Evolutionary conservation across 208 protist genomes (phyloP).

Genomic region (Acanthamoeba lenticulata): DNA sequence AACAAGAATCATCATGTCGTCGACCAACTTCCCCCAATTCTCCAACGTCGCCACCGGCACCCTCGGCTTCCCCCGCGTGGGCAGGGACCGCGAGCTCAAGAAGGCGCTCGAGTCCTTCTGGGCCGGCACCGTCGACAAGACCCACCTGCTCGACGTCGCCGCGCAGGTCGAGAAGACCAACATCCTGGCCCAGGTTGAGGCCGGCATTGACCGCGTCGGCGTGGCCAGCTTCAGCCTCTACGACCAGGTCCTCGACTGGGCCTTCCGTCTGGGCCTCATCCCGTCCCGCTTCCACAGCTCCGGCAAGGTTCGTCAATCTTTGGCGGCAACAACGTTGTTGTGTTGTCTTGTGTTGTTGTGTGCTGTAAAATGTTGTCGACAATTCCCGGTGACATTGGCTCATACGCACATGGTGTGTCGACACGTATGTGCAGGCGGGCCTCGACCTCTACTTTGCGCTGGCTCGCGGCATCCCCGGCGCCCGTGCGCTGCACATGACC

Average conservation of each 20-base stretch:
- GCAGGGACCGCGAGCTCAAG: slow-evolving; percentile 90
- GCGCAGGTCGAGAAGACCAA: slow-evolving; percentile 64
- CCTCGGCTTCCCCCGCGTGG: slow-evolving; percentile 91
- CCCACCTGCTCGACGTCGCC: slow-evolving; percentile 79
- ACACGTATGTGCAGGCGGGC: not conserved
- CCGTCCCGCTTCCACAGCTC: slow-evolving; percentile 82
- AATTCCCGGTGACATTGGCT: no score
- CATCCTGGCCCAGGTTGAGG: slow-evolving; percentile 67
- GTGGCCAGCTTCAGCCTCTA: slow-evolving; percentile 90
- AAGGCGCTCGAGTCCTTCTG: slow-evolving; percentile 91
- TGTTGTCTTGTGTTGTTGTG: no score
- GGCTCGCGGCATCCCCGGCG: slow-evolving; percentile 87
- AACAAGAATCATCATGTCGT: not conserved
- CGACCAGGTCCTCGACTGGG: slow-evolving; percentile 89
- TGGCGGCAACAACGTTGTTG: no score
- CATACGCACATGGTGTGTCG: not conserved
- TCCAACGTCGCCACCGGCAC: slow-evolving; percentile 45
- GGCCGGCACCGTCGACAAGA: slow-evolving; percentile 84
- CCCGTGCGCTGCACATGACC: slow-evolving; percentile 90
- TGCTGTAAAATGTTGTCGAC: no score
- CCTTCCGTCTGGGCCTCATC: slow-evolving; percentile 88
- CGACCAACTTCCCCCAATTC: slow-evolving; percentile 14
- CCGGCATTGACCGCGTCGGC: slow-evolving; percentile 85
- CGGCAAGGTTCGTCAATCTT: slow-evolving; percentile 61
- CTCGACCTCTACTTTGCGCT: slow-evolving; percentile 91